Conservation (phyloP, 176 grass and related monocot species). For the Alopecurus myosuroides region DNA sequence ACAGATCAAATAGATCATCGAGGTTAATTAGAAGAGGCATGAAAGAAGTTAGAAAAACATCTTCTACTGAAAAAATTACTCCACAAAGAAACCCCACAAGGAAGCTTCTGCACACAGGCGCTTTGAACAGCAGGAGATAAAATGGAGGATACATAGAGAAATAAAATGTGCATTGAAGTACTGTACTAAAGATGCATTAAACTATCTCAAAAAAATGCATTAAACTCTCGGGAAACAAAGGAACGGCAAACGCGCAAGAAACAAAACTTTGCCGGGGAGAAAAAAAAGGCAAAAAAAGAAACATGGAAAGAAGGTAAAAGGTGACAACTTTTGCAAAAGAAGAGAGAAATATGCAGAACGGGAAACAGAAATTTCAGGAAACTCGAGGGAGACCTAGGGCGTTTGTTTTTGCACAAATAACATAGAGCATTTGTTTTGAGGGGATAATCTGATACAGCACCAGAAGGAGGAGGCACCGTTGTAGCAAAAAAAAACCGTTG, state of each 20-base stretch:
- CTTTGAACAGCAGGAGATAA: neutral
- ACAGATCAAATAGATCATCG: neutral
- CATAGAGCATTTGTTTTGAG: neutral
- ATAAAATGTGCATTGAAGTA: neutral
- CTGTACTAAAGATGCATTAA: neutral
- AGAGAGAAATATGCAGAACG: slow-evolving; percentile 4
- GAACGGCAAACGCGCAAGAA: neutral
- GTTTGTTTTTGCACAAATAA: neutral
- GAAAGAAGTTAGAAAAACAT: neutral
- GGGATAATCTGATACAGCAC: neutral
- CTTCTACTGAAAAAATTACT: neutral
- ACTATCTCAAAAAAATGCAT: neutral
- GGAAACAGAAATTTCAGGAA: slow-evolving; percentile 22
- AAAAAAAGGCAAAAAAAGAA: slow-evolving; percentile 1
- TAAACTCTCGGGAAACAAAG: neutral
- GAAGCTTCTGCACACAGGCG: neutral
- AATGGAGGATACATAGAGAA: neutral
- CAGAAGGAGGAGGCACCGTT: neutral
- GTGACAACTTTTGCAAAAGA: slow-evolving; percentile 7
- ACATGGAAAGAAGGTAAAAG: neutral
- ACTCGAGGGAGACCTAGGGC: neutral
- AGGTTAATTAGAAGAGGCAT: neutral
- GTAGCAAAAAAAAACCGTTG: neutral
- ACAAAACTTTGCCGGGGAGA: neutral
- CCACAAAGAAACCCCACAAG: neutral